Conservation (phyloP, 2,329 filamentous ascomycete genomes). For the Dactylellina drechsleri region DNA sequence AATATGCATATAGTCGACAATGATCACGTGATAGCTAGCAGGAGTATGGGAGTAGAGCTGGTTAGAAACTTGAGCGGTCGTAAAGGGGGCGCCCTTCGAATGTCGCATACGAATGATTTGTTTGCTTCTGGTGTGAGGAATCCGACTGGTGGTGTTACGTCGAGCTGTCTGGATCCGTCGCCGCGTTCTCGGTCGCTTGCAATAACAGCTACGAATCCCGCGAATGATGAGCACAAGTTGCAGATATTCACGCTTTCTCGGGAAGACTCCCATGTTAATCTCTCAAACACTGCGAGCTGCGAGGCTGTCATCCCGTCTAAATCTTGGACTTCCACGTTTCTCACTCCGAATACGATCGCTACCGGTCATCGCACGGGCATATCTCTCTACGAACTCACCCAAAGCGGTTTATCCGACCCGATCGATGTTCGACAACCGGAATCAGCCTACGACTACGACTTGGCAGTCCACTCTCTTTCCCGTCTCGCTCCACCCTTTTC, state of each 20-base stretch:
- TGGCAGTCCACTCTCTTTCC: constrained; percentile 40
- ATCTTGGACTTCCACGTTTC: constrained; percentile 36
- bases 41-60: constrained; percentile 31
- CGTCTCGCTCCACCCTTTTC: constrained; percentile 29
- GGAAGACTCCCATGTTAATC: not conserved
- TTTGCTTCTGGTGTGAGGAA: constrained; percentile 25
- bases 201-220: constrained; percentile 11
- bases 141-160: constrained; percentile 29
- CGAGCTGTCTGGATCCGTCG: constrained; percentile 24
- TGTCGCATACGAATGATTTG: constrained; percentile 4
- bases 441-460: constrained; percentile 18
- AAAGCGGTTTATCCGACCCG: not conserved
- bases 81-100: constrained; percentile 3
- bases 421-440: constrained; percentile 22
- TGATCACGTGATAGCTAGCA: constrained; percentile 25
- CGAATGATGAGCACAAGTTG: constrained; percentile 10
- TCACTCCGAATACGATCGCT: constrained; percentile 18
- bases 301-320: constrained; percentile 29
- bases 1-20: constrained; percentile 27
- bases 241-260: constrained; percentile 25
- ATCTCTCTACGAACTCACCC: constrained; percentile 20
- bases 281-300: not conserved
- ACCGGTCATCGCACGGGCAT: constrained; percentile 36
- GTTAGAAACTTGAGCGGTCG: constrained; percentile 9
- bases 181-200: constrained; percentile 6